Evolutionary conservation across 768 basidiomycete species (phyloP), one percentile per base, ranked within the genome.

Genomic region (Suillus alpinus): DNA sequence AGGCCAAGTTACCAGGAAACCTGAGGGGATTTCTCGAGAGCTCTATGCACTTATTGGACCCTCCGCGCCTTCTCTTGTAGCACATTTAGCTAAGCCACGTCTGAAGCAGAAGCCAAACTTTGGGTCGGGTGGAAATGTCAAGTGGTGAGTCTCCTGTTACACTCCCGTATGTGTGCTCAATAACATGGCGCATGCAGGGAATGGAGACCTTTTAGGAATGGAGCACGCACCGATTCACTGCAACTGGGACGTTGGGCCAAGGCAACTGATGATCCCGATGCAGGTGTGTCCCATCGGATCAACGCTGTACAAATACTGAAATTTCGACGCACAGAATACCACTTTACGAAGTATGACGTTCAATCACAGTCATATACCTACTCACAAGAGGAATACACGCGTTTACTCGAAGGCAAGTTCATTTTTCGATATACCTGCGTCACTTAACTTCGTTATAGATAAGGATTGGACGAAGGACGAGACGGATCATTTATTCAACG

Each of bases 41-140:
- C 82, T 99, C 2, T 98, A 91, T 76, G 88, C 91, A 1, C 85
- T 99, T 61, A 98, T 99, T 65, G 96, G 96, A n/a, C 87, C 93
- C 62, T 91, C 92, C 52, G 90, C 91, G 12, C 95, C 96, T 0
- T 87, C 90, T 2, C 82, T 98, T 53, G 89, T 87, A 0, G 84
- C 91, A 37, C 88, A 91, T 66, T 82, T 88, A 61, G 81, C 88
- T 31, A 91, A 92, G 71, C 91, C 92, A 39, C 86, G 87, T 58
- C 83, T 95, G 60, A 95, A 95, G 70, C 90, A 94, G 74, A 90
- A 92, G 64, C 92, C 93, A 3, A 89, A 86, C 63, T 77, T 91
- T 26, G 86, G 86, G 46, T 80, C 82, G 10, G 79, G 80, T 4
- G 78, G 80, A 3, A 85, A 82, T 59, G 82, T 84, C 4, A 92